These are phyloP conservation scores for Lipomyces anomalus DNA, from an alignment of 805 yeast species.

Conservation along the genomic window DNA sequence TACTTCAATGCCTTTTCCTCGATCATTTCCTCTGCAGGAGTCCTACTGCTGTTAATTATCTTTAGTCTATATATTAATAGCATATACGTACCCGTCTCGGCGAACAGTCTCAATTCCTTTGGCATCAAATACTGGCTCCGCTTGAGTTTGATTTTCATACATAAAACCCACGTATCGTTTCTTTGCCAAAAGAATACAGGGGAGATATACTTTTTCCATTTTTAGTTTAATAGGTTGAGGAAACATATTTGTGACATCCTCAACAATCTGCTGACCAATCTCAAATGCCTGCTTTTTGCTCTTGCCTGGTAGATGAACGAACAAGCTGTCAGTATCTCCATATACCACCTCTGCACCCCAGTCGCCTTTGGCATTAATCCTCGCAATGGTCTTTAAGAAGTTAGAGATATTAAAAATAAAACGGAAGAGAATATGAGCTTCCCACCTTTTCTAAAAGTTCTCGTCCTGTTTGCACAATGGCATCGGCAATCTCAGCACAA, in stretches of 20 bases:
- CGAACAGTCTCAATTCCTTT: conserved; percentile 94
- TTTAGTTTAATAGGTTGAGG: conserved; percentile 80
- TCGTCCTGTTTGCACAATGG: conserved; percentile 85
- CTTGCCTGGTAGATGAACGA: conserved; percentile 84
- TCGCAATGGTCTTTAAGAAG: conserved; percentile 47
- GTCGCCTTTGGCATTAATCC: conserved; percentile 51
- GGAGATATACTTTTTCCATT: conserved; percentile 89
- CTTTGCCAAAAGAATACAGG: conserved; percentile 74
- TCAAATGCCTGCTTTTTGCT: conserved; percentile 69
- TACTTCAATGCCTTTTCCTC: conserved; percentile 55
- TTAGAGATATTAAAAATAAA: too few species aligned
- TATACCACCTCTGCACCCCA: conserved; percentile 93
- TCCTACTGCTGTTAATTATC: too few species aligned
- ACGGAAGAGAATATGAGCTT: too few species aligned
- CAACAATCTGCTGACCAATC: conserved; percentile 67
- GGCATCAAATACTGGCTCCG: conserved; percentile 73
- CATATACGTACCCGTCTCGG: conserved; percentile 58
- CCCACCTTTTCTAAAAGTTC: conserved; percentile 65
- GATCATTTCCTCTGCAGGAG: conserved; percentile 83
- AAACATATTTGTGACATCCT: conserved; percentile 52
- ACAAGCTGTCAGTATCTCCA: conserved; percentile 93
- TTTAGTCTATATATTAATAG: neutral
- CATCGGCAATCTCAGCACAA: conserved; percentile 88
- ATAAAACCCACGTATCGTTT: conserved; percentile 88
- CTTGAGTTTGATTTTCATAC: conserved; percentile 55